Conservation (phyloP, 1,284 basidiomycete genomes). For the Moesziomyces sp. region DNA sequence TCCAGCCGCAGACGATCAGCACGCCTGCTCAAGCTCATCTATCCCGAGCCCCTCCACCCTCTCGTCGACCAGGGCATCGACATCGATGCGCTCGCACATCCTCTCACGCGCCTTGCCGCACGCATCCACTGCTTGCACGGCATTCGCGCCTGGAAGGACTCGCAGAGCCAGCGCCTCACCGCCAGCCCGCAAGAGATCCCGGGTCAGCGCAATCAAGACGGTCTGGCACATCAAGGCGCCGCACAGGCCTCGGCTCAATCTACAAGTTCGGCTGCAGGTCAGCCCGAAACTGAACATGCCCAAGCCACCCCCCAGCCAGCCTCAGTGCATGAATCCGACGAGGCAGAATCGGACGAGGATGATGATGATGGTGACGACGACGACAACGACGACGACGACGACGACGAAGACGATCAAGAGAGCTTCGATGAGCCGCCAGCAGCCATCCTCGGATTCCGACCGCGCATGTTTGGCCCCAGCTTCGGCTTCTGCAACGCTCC, state of each 20-base stretch:
- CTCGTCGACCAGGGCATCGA: constrained; percentile 38
- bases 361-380: constrained; percentile 4
- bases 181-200: constrained; percentile 43
- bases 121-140: constrained; percentile 46
- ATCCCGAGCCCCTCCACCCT: constrained; percentile 26
- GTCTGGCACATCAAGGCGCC: constrained; percentile 14
- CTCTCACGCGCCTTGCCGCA: constrained; percentile 35
- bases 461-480: constrained; percentile 37
- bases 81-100: constrained; percentile 25
- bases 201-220: constrained; percentile 23
- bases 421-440: constrained; percentile 40
- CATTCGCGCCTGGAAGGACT: constrained; percentile 42
- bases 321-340: constrained; percentile 4
- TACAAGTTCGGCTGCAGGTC: too few relatives aligned
- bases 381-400: constrained; percentile 6
- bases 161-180: constrained; percentile 34
- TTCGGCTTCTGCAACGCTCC: constrained; percentile 42
- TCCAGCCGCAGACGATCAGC: constrained; percentile 31
- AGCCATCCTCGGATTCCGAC: constrained; percentile 24
- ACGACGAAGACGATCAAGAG: constrained; percentile 13
- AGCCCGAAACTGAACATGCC: constrained; percentile 28
- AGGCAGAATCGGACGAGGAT: constrained; percentile 9
- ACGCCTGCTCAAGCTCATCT: constrained; percentile 40
- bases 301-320: constrained; percentile 15
- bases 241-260: constrained; percentile 4